A percentile compares a stretch with the other conserved stretches of the same genome.
Conservation (phyloP, 352 stramenopile genomes). For the Detonula confervacea region DNA sequence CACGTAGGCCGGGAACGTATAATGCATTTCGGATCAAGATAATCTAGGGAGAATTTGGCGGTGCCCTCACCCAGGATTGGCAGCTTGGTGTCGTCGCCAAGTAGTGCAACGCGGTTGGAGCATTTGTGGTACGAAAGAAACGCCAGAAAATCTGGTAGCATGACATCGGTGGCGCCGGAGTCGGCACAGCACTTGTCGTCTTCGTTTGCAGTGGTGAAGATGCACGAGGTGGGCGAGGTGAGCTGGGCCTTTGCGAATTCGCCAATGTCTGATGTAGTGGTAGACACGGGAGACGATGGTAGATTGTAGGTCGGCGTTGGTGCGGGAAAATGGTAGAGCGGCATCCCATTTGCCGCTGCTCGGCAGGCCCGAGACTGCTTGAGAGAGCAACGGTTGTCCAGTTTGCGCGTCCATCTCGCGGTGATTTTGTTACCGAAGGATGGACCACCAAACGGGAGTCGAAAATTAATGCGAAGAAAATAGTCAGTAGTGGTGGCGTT, state of each 20-base stretch:
- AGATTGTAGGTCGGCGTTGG: too few relatives aligned
- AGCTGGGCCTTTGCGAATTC: too few relatives aligned
- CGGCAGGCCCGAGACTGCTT: background rate
- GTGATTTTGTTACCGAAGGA: too few relatives aligned
- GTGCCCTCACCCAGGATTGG: conserved; percentile 3
- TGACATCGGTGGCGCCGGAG: conserved; percentile 18
- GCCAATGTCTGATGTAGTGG: too few relatives aligned
- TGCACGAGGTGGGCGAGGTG: background rate
- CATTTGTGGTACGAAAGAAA: conserved; percentile 14
- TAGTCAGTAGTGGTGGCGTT: too few relatives aligned
- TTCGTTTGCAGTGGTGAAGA: background rate
- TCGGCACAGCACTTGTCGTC: conserved; percentile 10
- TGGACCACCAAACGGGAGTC: too few relatives aligned
- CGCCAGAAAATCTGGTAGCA: conserved; percentile 9
- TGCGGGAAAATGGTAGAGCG: too few relatives aligned
- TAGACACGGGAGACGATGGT: too few relatives aligned
- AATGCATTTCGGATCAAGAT: conserved; percentile 10
- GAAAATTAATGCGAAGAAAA: too few relatives aligned
- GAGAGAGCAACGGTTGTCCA: too few relatives aligned
- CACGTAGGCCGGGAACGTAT: background rate
- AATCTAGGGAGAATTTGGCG: conserved; percentile 9
- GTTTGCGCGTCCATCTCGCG: too few relatives aligned
- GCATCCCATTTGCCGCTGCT: background rate
- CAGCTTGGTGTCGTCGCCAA: conserved; percentile 19
- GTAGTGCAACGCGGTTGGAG: background rate